These are phyloP conservation scores for Vararia minispora DNA, from an alignment of 768 basidiomycete genomes.

Conservation along the genomic window DNA sequence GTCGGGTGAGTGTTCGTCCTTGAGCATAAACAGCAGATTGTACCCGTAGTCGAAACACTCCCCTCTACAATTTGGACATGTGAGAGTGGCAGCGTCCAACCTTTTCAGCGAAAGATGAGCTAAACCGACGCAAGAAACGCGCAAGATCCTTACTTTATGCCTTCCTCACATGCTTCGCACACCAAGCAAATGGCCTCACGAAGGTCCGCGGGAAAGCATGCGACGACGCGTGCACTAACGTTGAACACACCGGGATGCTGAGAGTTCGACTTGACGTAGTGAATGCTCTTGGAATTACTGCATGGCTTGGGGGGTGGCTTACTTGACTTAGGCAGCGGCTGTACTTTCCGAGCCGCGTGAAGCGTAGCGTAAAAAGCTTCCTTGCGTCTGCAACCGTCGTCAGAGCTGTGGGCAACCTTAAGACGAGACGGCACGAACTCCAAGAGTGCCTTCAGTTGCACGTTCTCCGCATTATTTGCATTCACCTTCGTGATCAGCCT, in stretches of 20 bases:
- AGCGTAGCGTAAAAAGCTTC: no score
- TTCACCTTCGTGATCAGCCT: slow-evolving; percentile 11
- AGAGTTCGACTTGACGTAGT: slow-evolving; percentile 1
- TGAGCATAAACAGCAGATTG: slow-evolving; percentile 9
- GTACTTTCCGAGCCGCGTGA: no score
- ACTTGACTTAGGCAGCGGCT: no score
- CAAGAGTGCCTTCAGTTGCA: slow-evolving; percentile 5
- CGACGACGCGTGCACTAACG: slow-evolving; percentile 11
- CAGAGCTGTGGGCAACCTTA: background rate
- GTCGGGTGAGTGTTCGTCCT: slow-evolving; percentile 7
- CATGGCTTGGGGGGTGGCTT: background rate
- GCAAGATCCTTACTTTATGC: no score
- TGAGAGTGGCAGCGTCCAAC: no score
- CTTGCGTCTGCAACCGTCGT: slow-evolving; percentile 4
- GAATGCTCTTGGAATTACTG: slow-evolving; percentile 7
- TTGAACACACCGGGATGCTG: slow-evolving; percentile 6
- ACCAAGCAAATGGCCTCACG: no score
- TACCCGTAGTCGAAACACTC: slow-evolving; percentile 4
- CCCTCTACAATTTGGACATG: no score
- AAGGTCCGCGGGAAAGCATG: slow-evolving; percentile 9
- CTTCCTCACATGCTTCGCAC: no score
- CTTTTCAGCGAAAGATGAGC: no score
- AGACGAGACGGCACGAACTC: slow-evolving; percentile 1
- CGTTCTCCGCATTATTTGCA: slow-evolving; percentile 4
- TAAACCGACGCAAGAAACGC: no score